Base-by-base conservation (phyloP, 2,329 filamentous ascomycete genomes). In the Lasiodiplodia citricola region DNA sequence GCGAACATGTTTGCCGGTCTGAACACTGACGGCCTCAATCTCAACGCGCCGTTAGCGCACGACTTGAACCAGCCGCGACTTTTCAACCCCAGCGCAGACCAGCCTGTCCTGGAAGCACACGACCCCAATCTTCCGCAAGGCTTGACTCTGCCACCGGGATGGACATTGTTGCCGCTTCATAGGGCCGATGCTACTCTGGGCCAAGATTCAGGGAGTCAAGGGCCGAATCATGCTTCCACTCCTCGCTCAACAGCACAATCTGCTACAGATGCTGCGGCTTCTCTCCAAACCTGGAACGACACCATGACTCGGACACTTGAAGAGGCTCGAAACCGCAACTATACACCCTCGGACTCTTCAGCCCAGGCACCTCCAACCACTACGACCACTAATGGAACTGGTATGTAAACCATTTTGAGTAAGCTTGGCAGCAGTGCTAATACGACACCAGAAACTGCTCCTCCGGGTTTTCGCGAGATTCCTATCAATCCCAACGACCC, bases 131-230 rank as follows among this genome's bases (percentile, higher is more conserved):
- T 80, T 35, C 79, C 78, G 10, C 73, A 73, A 64, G 79, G 79
- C 5, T 66, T 80, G 60, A 73, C 72, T n/a, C 73, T 80, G 44
- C 79, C 79, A 8, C 75, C 77, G 60, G 79, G 78, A 16, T 80
- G 78, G 77, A 79, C 77, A 21, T 65, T 80, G 70, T 71, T 76
- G 66, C 69, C 63, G 8, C 50, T 71, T 13, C 47, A 63, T 14
- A 62, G 44, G 25, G 50, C 56, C 23, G 54, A 66, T 37, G 47
- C 16, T 28, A 28, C 66, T 6, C 25, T 4, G 14, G 54, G 5
- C 10, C 65, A 67, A 44, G 35, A 41, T 13, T 21, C 44, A 8
- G 44, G 31, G 10, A 25, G 5, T 21, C 47, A 37, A 11, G 47
- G n/a, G 4, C 25, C 10, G 10, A 47, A 23, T 21, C 50, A 47